Percentiles rank a stretch among this genome's conserved stretches.
These are phyloP conservation scores for Glarea lozoyensis DNA, from an alignment of 495 filamentous ascomycete genomes.

Conservation along the genomic window DNA sequence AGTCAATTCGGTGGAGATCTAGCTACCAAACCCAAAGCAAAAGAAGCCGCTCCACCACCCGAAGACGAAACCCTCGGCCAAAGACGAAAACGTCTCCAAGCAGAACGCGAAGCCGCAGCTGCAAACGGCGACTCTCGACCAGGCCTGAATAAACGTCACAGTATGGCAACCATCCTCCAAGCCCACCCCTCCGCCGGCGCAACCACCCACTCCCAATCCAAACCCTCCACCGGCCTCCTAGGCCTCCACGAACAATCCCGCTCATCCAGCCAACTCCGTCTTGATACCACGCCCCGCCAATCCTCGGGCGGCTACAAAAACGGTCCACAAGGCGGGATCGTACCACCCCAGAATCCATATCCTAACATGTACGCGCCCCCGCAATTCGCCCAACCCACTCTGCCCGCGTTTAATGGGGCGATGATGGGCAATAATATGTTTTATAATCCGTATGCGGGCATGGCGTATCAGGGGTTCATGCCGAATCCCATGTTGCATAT, in stretches of 20 bases:
- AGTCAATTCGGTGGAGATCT: conserved; percentile 55
- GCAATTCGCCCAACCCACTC: conserved; percentile 15
- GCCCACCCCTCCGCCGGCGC: conserved; percentile 36
- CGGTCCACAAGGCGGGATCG: conserved; percentile 30
- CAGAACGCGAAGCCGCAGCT: conserved; percentile 51
- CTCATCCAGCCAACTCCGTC: conserved; percentile 22
- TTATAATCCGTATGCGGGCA: conserved; percentile 17
- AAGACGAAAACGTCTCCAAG: conserved; percentile 70
- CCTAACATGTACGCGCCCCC: conserved; percentile 5
- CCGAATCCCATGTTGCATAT: conserved; percentile 21
- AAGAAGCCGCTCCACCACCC: conserved; percentile 33
- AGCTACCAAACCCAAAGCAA: conserved; percentile 21
- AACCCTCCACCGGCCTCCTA: conserved; percentile 1
- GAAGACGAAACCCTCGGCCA: conserved; percentile 86
- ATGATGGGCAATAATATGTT: conserved; percentile 17
- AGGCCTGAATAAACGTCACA: conserved; percentile 36
- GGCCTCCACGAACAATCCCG: conserved; percentile 24
- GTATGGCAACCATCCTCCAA: conserved; percentile 57
- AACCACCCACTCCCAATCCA: not conserved
- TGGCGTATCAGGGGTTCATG: conserved; percentile 19
- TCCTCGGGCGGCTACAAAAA: conserved; percentile 12
- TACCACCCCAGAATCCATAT: conserved; percentile 3
- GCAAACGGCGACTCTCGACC: conserved; percentile 30
- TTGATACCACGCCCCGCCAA: conserved; percentile 11
- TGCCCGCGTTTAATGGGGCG: conserved; percentile 8